phyloP scores from a whole-genome alignment of 2,329 filamentous ascomycete genomes.

The Aciculosporium take region DNA sequence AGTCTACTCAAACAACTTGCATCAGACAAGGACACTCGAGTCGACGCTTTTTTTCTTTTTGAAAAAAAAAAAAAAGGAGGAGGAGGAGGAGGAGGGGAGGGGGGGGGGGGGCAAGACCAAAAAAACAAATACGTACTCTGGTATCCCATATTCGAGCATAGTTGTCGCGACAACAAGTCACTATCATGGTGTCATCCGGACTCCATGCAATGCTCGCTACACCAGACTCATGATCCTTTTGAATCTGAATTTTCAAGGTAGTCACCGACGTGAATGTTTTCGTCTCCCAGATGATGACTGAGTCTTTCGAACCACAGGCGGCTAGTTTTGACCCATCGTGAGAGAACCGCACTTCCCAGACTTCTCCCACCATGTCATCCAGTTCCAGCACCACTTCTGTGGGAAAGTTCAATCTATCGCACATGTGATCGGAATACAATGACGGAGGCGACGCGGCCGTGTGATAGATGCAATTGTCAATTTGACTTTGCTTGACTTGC shows the following conservation, averaged over 20 bases:
- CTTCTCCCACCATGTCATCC: conserved; percentile 60
- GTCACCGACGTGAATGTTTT: conserved; percentile 51
- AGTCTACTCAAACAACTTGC: conserved; percentile 30
- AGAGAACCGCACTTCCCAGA: conserved; percentile 87
- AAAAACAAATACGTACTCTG: conserved; percentile 32
- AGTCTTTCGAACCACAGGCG: conserved; percentile 62
- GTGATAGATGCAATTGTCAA: conserved; percentile 75
- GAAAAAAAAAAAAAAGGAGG: not conserved
- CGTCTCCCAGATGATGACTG: conserved; percentile 72
- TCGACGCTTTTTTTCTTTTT: no score
- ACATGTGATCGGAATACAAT: conserved; percentile 77
- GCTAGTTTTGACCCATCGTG: conserved; percentile 73
- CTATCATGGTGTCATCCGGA: conserved; percentile 72
- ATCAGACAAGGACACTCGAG: not conserved
- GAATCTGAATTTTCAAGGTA: conserved; percentile 29
- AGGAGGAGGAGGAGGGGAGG: no score
- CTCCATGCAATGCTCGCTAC: conserved; percentile 82
- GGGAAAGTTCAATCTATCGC: conserved; percentile 69
- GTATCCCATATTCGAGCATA: conserved; percentile 64
- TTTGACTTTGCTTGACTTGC: conserved; percentile 72
- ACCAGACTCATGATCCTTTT: conserved; percentile 46
- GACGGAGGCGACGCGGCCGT: conserved; percentile 68
- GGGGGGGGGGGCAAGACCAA: no score
- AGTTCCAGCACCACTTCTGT: conserved; percentile 57
- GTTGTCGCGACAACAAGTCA: conserved; percentile 68